Evolutionary conservation across 2,329 filamentous ascomycete species (phyloP), one percentile per base, ranked within the genome.

Genomic region (Nectriaceae sp.): DNA sequence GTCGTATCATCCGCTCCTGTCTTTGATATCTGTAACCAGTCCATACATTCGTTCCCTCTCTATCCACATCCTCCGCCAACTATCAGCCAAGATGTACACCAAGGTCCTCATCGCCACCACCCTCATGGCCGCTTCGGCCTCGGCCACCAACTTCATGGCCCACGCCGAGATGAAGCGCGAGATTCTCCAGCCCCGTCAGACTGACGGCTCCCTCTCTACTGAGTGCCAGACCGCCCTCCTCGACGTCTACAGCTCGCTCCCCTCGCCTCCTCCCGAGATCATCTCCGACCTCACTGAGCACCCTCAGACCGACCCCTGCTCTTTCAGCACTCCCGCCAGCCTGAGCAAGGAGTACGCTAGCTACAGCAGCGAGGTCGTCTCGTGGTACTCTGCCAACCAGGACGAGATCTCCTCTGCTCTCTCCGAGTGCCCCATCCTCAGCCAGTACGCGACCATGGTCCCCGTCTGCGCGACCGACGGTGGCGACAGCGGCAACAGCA

Each of bases 251-350:
- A 36, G 46, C 36, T 47, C 54, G 8, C 26, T 68, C 13, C 68
- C 68, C 11, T 67, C 66, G 3, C 66, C 68, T 16, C 56, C 65
- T 4, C 54, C 67, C 2, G 51, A 51, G 24, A 56, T 72, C 55
- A 24, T 59, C 47, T 52, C 57, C 29, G 63, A 64, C 53, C 26
- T 57, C 21, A 39, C 40, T 10, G 46, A 52, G 8, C 44, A 65
- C 54, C 54, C 61, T 5, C 55, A 57, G 44, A 61, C 63, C 43
- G 61, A 70, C 61, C 54, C 60, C 3, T 72, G 70, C 67, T 18
- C 47, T 52, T 62, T 66, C 60, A 61, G 47, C 46, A 47, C 61
- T 5, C 66, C 70, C n/a, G 33, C 52, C 19, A 61, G 57, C 56
- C 62, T 72, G 29, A 62, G 53, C 56, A 54, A 48, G 22, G 54